These are phyloP conservation scores for Botrytis elliptica DNA, from an alignment of 2,329 filamentous ascomycete genomes.

Conservation along the genomic window DNA sequence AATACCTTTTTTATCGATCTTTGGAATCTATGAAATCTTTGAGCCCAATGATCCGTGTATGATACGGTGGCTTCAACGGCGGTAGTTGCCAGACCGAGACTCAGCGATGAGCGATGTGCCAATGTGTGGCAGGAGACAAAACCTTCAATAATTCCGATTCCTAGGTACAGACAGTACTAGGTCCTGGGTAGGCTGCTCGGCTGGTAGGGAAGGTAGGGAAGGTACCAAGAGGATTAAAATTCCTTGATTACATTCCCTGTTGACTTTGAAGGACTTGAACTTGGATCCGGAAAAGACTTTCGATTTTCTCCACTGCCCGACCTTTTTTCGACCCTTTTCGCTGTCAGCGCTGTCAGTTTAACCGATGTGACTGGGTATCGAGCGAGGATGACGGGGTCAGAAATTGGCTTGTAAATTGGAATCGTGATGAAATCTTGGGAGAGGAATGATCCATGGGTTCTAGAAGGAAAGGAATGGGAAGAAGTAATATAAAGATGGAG, in stretches of 20 bases:
- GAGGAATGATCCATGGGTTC: slow-evolving; percentile 3
- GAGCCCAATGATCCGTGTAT: neutral
- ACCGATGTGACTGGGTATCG: slow-evolving; percentile 5
- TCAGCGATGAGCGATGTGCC: neutral
- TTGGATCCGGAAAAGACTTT: neutral
- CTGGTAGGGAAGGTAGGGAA: neutral
- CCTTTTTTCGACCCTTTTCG: slow-evolving; percentile 8
- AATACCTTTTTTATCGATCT: neutral
- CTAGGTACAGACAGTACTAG: neutral
- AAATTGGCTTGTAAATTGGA: neutral
- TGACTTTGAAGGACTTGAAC: neutral
- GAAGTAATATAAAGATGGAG: neutral
- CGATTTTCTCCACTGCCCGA: slow-evolving; percentile 9
- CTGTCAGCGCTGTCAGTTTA: slow-evolving; percentile 13
- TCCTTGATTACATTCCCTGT: slow-evolving; percentile 1
- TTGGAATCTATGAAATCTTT: neutral
- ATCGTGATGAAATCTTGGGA: slow-evolving; percentile 8
- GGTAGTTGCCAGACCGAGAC: neutral
- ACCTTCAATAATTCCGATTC: neutral
- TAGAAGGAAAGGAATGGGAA: neutral
- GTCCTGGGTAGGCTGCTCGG: neutral
- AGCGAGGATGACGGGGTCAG: neutral
- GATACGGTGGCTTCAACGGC: neutral
- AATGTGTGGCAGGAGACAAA: neutral
- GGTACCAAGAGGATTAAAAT: neutral